Evolutionary conservation across 192 early-diverging fungal genomes (phyloP).

Genomic region (Chytriomyces confervae): DNA sequence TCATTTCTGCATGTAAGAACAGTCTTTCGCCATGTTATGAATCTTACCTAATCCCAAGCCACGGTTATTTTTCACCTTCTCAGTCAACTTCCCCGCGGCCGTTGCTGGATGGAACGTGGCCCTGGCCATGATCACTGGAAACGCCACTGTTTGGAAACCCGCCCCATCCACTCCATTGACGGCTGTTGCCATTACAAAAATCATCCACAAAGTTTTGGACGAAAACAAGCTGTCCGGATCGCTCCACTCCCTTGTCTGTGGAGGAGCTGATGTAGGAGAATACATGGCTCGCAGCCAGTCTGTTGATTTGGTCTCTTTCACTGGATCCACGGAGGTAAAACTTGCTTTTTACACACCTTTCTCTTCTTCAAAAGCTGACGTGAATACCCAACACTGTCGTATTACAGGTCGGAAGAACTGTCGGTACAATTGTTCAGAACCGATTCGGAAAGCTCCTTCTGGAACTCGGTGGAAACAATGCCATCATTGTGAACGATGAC

Average conservation of each 20-base stretch:
- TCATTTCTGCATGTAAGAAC: slow-evolving; percentile 80
- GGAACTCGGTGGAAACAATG: slow-evolving; percentile 96
- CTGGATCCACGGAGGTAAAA: slow-evolving; percentile 75
- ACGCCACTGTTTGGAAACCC: slow-evolving; percentile 88
- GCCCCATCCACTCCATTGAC: slow-evolving; percentile 67
- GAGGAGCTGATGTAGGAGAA: slow-evolving; percentile 85
- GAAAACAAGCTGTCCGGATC: slow-evolving; percentile 81
- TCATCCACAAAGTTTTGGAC: slow-evolving; percentile 81
- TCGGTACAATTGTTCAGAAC: slow-evolving; percentile 79
- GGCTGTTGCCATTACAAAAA: slow-evolving; percentile 87
- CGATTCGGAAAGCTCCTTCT: slow-evolving; percentile 87
- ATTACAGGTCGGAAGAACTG: slow-evolving; percentile 58
- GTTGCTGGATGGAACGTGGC: slow-evolving; percentile 96
- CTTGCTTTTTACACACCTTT: neutral
- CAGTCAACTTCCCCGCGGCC: slow-evolving; percentile 87
- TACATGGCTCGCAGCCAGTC: slow-evolving; percentile 72
- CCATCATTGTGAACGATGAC: slow-evolving; percentile 90
- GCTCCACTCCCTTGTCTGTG: slow-evolving; percentile 81
- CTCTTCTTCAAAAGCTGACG: neutral
- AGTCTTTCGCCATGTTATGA: slow-evolving; percentile 32
- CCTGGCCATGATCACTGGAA: slow-evolving; percentile 86
- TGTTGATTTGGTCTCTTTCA: slow-evolving; percentile 86
- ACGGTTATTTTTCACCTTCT: neutral
- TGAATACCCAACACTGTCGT: neutral
- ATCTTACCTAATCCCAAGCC: neutral